phyloP scores from a whole-genome alignment of 139 green algal genomes.

The Chlamydomonas schloesseri region DNA sequence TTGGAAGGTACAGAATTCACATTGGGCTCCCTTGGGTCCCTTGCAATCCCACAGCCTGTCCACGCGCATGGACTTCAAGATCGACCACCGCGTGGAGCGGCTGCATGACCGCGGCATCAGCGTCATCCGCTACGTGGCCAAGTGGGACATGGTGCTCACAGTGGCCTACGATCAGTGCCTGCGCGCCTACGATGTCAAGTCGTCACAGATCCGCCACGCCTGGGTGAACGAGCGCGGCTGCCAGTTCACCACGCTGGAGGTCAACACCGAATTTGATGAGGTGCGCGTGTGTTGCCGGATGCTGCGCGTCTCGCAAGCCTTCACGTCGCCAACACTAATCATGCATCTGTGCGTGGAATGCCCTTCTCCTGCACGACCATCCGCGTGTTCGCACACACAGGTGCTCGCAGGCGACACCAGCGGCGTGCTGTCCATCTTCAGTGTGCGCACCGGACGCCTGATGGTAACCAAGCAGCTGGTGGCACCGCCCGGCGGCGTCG shows the following conservation, averaged over 20 bases:
- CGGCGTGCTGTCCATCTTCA: conserved; percentile 58
- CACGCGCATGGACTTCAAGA: conserved; percentile 44
- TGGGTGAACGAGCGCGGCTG: conserved; percentile 67
- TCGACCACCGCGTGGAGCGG: conserved; percentile 15
- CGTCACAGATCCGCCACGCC: conserved; percentile 1
- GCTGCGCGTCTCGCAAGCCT: too few relatives aligned
- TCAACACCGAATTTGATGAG: conserved; percentile 53
- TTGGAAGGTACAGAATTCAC: too few relatives aligned
- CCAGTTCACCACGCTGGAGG: conserved; percentile 65
- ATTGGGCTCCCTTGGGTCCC: too few relatives aligned
- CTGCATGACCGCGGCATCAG: conserved; percentile 48
- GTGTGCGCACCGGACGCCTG: conserved; percentile 43
- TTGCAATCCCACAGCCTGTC: conserved; percentile 36
- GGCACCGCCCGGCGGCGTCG: neutral
- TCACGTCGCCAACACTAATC: too few relatives aligned
- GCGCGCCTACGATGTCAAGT: conserved; percentile 57
- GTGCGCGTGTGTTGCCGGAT: conserved; percentile 23
- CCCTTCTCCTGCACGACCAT: too few relatives aligned
- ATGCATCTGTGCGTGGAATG: too few relatives aligned
- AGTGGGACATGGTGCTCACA: conserved; percentile 62
- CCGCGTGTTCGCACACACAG: conserved; percentile 18
- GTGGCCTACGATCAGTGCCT: conserved; percentile 72
- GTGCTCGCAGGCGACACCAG: conserved; percentile 55
- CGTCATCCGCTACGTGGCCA: conserved; percentile 35
- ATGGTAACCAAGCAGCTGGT: conserved; percentile 58